These are phyloP conservation scores for Artemisia argyi DNA, from an alignment of 129 eudicot species.

Conservation along the genomic window DNA sequence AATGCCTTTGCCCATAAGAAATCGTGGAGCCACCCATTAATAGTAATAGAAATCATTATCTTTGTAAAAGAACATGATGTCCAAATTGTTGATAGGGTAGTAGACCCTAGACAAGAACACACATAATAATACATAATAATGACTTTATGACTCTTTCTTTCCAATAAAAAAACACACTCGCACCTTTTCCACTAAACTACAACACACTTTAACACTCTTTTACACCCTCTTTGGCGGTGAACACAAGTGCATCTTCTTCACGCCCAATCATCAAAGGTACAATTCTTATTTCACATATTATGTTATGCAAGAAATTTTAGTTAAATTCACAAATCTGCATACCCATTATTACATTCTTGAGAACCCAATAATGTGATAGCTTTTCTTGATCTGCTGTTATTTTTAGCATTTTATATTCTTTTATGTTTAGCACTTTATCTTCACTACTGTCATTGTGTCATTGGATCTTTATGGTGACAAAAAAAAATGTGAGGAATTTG, in stretches of 20 bases:
- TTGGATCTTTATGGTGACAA: constrained; percentile 21
- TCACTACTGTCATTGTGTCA: constrained; percentile 11
- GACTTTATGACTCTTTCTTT: background rate
- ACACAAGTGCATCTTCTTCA: constrained; percentile 16
- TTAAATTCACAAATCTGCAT: constrained; percentile 24
- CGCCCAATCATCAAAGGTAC: constrained; percentile 23
- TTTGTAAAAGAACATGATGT: background rate
- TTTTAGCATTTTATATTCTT: background rate
- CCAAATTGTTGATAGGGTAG: background rate
- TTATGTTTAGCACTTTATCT: background rate
- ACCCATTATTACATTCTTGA: constrained; percentile 6
- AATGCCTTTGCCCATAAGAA: too few species aligned
- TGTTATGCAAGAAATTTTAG: constrained; percentile 16
- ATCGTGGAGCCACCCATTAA: too few species aligned
- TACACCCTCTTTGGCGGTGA: constrained; percentile 27
- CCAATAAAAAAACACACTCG: background rate
- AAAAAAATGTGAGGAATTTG: constrained; percentile 1
- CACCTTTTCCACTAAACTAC: constrained; percentile 23
- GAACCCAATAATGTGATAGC: constrained; percentile 18
- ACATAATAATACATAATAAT: constrained; percentile 15
- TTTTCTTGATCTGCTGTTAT: constrained; percentile 26
- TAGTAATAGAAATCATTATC: too few species aligned
- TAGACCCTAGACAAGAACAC: constrained; percentile 15
- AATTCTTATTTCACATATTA: background rate
- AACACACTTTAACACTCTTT: constrained; percentile 23